phyloP scores from a whole-genome alignment of 1,139 yeast species.

The Saccharomyces hybrid region DNA sequence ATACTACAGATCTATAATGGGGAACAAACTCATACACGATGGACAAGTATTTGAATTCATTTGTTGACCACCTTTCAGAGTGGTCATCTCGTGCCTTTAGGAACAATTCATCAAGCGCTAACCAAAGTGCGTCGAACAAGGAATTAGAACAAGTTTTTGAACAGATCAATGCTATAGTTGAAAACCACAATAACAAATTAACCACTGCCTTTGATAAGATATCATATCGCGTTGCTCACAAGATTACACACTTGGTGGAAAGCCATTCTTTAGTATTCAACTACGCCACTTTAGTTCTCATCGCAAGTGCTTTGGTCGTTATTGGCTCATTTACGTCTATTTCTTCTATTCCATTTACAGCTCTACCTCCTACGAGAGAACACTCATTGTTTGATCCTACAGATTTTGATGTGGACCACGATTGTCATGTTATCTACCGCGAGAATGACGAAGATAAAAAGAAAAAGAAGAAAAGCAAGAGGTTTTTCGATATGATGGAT shows the following conservation, averaged over 20 bases:
- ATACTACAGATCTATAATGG: background rate
- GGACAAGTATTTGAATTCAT: background rate
- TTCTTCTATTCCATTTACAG: slow-evolving; percentile 22
- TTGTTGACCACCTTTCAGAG: background rate
- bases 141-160: slow-evolving; percentile 9
- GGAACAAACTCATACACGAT: background rate
- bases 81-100: background rate
- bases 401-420: slow-evolving; percentile 19
- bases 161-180: slow-evolving; percentile 5
- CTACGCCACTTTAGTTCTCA: slow-evolving; percentile 3
- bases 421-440: slow-evolving; percentile 11
- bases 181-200: slow-evolving; percentile 4
- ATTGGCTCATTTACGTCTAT: slow-evolving; percentile 20
- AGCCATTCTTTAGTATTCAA: slow-evolving; percentile 5
- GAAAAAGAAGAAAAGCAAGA: slow-evolving; percentile 7
- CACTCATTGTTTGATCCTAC: slow-evolving; percentile 23
- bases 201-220: slow-evolving; percentile 4
- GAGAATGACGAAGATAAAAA: slow-evolving; percentile 8
- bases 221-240: slow-evolving; percentile 7
- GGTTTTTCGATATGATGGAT: slow-evolving; percentile 6
- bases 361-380: slow-evolving; percentile 22
- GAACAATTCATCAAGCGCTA: slow-evolving; percentile 1
- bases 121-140: slow-evolving; percentile 2
- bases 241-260: slow-evolving; percentile 5
- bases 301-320: slow-evolving; percentile 5